Base-by-base conservation (phyloP, 495 filamentous ascomycete genomes). In the Xylaria acuta region DNA sequence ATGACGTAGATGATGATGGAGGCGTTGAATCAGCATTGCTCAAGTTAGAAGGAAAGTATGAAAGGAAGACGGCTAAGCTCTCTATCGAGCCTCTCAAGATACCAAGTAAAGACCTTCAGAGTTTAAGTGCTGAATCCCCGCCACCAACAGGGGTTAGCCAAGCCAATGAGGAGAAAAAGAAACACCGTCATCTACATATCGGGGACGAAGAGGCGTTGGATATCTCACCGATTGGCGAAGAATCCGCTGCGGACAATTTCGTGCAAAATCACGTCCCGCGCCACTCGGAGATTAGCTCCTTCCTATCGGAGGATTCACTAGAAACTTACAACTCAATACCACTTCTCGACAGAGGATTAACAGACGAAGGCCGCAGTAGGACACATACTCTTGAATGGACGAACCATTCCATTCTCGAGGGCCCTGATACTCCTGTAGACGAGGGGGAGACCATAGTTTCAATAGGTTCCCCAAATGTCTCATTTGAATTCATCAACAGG, bases 11-110 rank as follows among this genome's bases (percentile, higher is more conserved):
- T 67, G 92, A 93, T 67, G 94, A 96, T 80, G 95, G 95, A n/a
- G 95, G 95, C 25, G 88, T 98, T 62, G 96, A 98, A 77, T 94
- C 95, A 18, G 94, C 96, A 7, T 77, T 99, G 72, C 82, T 95
- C 72, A 98, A 98, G 75, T 87, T 99, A 5, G 97, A 99, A 84
- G 96, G 96, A 7, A 94, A 92, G 75, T 97, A 89, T 81, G 85
- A 90, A 73, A 80, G 75, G 43, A 91, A 85, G 75, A 82, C 78
- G 69, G 75, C 76, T n/a, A 81, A 79, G 72, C 75, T 82, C 68
- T 83, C 84, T 1, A 82, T 83, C 72, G 80, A 82, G 25, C 75
- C 81, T 11, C 71, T 77, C 14, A 76, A 65, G 32, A 75, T 71
- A 53, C 68, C 75, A 5, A 53, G 34, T 5, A 72, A 64, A 14